These are phyloP conservation scores for Plantago rigida DNA, from an alignment of 305 asterid species.

Conservation along the genomic window DNA sequence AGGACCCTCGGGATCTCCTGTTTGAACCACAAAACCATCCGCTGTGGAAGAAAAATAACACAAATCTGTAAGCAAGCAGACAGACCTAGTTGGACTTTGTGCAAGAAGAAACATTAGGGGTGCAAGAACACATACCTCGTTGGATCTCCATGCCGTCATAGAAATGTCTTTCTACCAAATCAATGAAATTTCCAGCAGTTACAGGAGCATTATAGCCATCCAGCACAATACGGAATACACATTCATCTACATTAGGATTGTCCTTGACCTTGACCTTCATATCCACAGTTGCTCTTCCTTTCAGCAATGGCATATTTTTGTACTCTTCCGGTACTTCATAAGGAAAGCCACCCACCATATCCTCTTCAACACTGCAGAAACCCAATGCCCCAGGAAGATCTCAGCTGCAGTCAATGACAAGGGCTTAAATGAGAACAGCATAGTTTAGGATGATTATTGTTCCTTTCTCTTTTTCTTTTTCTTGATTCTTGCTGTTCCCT, in stretches of 20 bases:
- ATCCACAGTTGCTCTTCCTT: conserved; percentile 92
- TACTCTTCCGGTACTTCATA: conserved; percentile 90
- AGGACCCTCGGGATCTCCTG: conserved; percentile 98
- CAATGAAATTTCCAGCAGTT: conserved; percentile 85
- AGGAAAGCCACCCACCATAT: conserved; percentile 95
- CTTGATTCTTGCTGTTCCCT: conserved; percentile 27
- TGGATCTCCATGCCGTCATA: conserved; percentile 99
- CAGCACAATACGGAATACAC: conserved; percentile 71
- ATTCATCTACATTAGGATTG: conserved; percentile 72
- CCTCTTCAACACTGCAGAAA: conserved; percentile 99
- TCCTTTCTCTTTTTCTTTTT: conserved; percentile 4
- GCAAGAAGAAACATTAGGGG: conserved; percentile 7
- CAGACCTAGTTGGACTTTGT: background rate
- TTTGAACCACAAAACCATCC: conserved; percentile 97
- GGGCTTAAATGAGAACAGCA: conserved; percentile 75
- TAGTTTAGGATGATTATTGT: conserved; percentile 34
- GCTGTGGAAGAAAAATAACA: conserved; percentile 47
- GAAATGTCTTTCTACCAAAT: conserved; percentile 86
- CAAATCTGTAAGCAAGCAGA: conserved; percentile 20
- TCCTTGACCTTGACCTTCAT: conserved; percentile 96
- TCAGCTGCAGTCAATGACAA: conserved; percentile 99
- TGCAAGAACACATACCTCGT: conserved; percentile 48
- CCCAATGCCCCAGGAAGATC: conserved; percentile 99
- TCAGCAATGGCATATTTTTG: conserved; percentile 73
- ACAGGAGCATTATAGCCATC: conserved; percentile 98